Conservation (phyloP, 768 basidiomycete species). For the Cystobasidiopsis lactophilus region DNA sequence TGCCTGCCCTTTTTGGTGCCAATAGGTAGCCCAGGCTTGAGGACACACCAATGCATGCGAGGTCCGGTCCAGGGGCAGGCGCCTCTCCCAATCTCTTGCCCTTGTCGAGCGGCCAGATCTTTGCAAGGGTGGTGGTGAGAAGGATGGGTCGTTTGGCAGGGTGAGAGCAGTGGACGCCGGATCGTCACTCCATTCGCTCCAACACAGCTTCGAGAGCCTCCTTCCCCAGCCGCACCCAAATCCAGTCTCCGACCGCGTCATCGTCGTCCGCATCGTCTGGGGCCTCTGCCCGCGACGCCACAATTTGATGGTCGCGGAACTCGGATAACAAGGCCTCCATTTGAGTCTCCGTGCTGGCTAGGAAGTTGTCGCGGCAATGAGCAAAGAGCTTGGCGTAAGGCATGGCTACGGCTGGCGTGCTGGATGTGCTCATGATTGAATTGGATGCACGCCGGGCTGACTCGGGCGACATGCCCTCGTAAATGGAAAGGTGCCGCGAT, state of each 20-base stretch:
- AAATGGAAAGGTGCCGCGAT: conserved; percentile 41
- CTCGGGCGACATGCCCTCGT: conserved; percentile 20
- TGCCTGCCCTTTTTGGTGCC: too few relatives aligned
- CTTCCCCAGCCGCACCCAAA: conserved; percentile 73
- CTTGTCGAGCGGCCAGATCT: too few relatives aligned
- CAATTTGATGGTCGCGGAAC: conserved; percentile 71
- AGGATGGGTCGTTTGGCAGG: too few relatives aligned
- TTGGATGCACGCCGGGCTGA: not conserved
- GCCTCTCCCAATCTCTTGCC: too few relatives aligned
- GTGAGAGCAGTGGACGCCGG: too few relatives aligned
- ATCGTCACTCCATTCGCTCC: conserved; percentile 16
- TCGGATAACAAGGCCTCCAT: conserved; percentile 63
- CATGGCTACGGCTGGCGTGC: conserved; percentile 33
- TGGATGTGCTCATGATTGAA: not conserved
- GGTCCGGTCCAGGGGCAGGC: too few relatives aligned
- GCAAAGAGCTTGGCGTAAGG: conserved; percentile 48
- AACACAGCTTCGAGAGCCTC: conserved; percentile 36
- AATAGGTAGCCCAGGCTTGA: too few relatives aligned
- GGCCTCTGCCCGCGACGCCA: conserved; percentile 31
- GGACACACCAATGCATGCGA: too few relatives aligned
- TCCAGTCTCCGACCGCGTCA: conserved; percentile 30
- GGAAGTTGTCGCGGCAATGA: conserved; percentile 54
- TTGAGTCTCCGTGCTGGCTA: conserved; percentile 70
- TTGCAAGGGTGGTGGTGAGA: too few relatives aligned
- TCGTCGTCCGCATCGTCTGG: conserved; percentile 25